Base-by-base conservation (phyloP, 1,284 basidiomycete genomes). In the Xerocomus nothofagi region DNA sequence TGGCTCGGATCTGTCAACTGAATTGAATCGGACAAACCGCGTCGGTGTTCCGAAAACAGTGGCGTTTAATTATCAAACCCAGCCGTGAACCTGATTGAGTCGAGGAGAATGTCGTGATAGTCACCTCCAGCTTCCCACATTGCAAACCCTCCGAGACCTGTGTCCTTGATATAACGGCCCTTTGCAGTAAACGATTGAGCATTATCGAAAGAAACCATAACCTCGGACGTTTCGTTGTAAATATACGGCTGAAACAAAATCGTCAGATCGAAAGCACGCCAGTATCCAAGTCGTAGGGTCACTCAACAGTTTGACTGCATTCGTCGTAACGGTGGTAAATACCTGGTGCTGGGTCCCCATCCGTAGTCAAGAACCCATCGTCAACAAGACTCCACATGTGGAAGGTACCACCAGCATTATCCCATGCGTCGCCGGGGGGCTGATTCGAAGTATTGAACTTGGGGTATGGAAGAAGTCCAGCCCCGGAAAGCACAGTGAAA, bases 71-170 rank as follows among this genome's bases (percentile, higher is more conserved):
- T n/a, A n/a, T n/a, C n/a, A 26, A 26, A 63, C 51, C 78, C 73
- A 42, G 63, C 67, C 9, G 66, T 65, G 18, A 29, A 43, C 31
- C 73, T 71, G 57, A 82, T 78, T 3, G 79, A 68, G 53, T 80
- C 70, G 14, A 82, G 59, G 30, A 84, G 69, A 48, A 76, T 76
- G 50, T 78, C 70, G 8, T 74, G 56, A 44, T 60, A 75, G 59
- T 82, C 80, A 14, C 79, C 79, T 38, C 75, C 80, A 43, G 76
- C 73, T 60, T 83, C 77, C 78, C 79, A 82, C 64, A 79, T 75
- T 4, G 78, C 67, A 57, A 81, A 81, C 3, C 81, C 80, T 48
- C 68, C 70, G 14, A 82, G 62, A 10, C 73, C 71, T 9, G 57
- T 63, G 7, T 65, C 54, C 51, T 69, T 68, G 58, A 83, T 78